Evolutionary conservation across 148 eudicot genomes (phyloP), one percentile per base, ranked within the genome.

Genomic region (Pouteria glomerata): DNA sequence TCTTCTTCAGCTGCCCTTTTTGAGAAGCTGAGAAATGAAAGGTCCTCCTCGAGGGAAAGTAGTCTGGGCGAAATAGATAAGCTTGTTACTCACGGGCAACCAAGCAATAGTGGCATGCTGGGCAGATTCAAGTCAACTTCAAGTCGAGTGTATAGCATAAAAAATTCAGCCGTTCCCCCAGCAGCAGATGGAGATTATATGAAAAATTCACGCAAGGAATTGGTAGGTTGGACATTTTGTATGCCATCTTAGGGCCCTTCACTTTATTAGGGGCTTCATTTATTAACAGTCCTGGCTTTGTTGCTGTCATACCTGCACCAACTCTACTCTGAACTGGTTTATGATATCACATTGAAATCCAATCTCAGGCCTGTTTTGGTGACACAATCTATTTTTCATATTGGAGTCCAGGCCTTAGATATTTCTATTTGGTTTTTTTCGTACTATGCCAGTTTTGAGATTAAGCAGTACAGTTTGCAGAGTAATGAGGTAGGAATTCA

Each of bases 1-100:
- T 90, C 97, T 73, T 90, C 99, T 60, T 96, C 99, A 57, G 96
- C 99, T 78, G 99, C 97, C 61, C 87, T 96, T 35, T 96, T 96
- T 72, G 87, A 89, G 74, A 96, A 92, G 77, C 69, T 96, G 80
- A 83, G 76, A 56, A 88, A 77, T 47, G 90, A 92, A 44, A 84
- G 77, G 66, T 73, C 80, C 56, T 62, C 84, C 52, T 71, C 80
- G 60, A 83, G 79, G 80, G 88, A 84, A 50, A 83, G 77, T 67
- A 57, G 66, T 66, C 58, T 63, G 71, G 83, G 81, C n/a, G 74
- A 68, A 68, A 71, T 48, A 37, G 77, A 77, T 61, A 77, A 53
- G 7, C 15, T 47, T 39, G 63, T 56, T 26, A 35, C 31, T 63
- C 82, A 69, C 66, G 76, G 29, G 65, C 82, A 65, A 47, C 74